Evolutionary conservation across 2,329 filamentous ascomycete genomes (phyloP).

Genomic region (Coniochaeta pulveracea): DNA sequence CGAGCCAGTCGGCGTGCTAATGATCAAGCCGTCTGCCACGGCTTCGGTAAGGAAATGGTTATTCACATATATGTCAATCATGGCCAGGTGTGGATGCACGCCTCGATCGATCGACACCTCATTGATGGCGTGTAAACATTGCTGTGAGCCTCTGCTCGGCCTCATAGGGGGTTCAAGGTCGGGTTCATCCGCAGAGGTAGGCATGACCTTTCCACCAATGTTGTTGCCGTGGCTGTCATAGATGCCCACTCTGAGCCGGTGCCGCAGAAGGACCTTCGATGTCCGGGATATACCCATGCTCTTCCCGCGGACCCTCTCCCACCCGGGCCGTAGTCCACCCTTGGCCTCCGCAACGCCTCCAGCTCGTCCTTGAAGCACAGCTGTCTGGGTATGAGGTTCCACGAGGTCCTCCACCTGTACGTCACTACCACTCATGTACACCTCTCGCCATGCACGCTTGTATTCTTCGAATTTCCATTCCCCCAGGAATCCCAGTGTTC

Average conservation of each 20-base stretch:
- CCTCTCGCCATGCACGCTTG: constrained; percentile 83
- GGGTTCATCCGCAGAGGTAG: constrained; percentile 30
- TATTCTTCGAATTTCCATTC: constrained; percentile 95
- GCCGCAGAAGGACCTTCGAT: constrained; percentile 75
- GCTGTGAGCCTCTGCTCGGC: constrained; percentile 9
- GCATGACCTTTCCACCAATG: constrained; percentile 40
- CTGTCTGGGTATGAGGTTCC: constrained; percentile 26
- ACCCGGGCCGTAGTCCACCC: constrained; percentile 28
- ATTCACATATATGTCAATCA: constrained; percentile 86
- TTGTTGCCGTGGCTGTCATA: constrained; percentile 57
- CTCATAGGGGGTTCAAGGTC: constrained; percentile 8
- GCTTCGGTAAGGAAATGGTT: constrained; percentile 85
- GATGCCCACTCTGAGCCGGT: constrained; percentile 76
- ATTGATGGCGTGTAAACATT: constrained; percentile 66
- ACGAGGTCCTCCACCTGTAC: constrained; percentile 34
- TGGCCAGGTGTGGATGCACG: constrained; percentile 76
- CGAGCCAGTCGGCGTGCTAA: constrained; percentile 87
- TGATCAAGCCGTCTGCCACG: constrained; percentile 88
- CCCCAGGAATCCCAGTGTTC: constrained; percentile 84
- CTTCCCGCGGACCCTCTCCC: constrained; percentile 68
- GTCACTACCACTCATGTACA: constrained; percentile 66
- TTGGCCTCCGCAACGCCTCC: constrained; percentile 3
- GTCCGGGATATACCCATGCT: constrained; percentile 64
- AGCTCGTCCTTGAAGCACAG: constrained; percentile 10
- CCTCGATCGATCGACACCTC: constrained; percentile 91